Base-by-base conservation (phyloP, 1,139 yeast genomes). In the Pichia sp. region DNA sequence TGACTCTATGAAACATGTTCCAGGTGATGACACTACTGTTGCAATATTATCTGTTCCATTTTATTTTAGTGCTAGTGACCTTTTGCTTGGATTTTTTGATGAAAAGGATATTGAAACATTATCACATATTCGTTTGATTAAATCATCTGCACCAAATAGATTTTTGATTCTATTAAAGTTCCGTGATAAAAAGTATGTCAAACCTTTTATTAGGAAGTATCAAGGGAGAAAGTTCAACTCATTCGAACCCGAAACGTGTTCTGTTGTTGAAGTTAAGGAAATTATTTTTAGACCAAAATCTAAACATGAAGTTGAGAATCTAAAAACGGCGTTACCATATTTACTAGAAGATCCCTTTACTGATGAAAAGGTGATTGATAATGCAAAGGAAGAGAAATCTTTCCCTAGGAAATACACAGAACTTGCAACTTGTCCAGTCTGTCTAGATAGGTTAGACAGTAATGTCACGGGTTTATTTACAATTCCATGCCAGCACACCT, bases 381-480 rank as follows among this genome's bases (percentile, higher is more conserved):
- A 41, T 20, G 39, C 39, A 23, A 20, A 25, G 41, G 23, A 15
- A 42, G 27, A 39, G 3, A 22, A 44, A 26, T 18, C 12, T 47
- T 39, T 49, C 56, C 4, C 58, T 74, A 37, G 20, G 7, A 43
- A 20, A 68, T 77, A 22, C 24, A 49, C 59, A 2, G 97, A 90
- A 61, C 70, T 90, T 20, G 96, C 97, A 0, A 85, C 95, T 0
- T 90, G 97, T 60, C 96, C 97, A 0, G 97, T 90, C 0, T 90
- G 97, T 61, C 69, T 90, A 24, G 97, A 90, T 59, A 70, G 95
- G 54, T 82, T 90, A 85, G 97, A 90, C 63, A 74, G 92, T 2
- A 77, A 77, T 24, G 72, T 85, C 7, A 82, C 95, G 0, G 97
- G 97, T 0, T 68, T 90, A 16, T 68, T 89, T 13, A 90, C 97